Conservation (phyloP, 2,329 filamentous ascomycete species). For the Stachybotrys chartarum region DNA sequence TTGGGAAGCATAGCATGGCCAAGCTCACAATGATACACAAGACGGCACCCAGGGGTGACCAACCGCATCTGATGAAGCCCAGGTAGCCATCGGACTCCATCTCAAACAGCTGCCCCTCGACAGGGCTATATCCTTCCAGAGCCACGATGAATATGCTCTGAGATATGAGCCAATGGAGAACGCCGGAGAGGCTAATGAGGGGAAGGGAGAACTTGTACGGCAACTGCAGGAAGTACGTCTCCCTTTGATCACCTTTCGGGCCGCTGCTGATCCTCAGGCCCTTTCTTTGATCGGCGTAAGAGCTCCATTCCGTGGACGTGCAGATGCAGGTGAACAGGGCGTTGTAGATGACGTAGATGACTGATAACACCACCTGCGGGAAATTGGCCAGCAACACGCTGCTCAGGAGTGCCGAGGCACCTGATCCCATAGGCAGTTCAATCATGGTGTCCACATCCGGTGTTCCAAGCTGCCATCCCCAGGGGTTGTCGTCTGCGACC, state of each 20-base stretch:
- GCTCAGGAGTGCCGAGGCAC: background rate
- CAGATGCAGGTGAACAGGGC: background rate
- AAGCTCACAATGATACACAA: background rate
- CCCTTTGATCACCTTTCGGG: slow-evolving; percentile 5
- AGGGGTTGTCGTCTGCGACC: background rate
- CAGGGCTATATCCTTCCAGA: background rate
- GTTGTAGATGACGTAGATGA: background rate
- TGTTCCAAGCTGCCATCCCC: background rate
- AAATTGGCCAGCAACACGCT: background rate
- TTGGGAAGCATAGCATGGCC: background rate
- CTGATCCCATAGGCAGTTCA: background rate
- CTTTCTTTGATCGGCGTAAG: background rate
- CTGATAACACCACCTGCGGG: background rate
- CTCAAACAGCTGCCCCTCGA: background rate
- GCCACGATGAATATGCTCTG: background rate
- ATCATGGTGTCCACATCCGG: background rate
- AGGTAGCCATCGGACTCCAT: background rate
- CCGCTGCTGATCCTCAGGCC: slow-evolving; percentile 9
- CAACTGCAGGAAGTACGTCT: slow-evolving; percentile 12
- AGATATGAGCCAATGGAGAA: slow-evolving; percentile 11
- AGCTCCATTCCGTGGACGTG: background rate
- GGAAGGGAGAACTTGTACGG: slow-evolving; percentile 13
- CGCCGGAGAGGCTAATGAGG: slow-evolving; percentile 6
- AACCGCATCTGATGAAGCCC: background rate
- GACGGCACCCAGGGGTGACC: background rate